These are phyloP conservation scores for Auriculariales sp. DNA, from an alignment of 768 basidiomycete genomes.

Conservation along the genomic window DNA sequence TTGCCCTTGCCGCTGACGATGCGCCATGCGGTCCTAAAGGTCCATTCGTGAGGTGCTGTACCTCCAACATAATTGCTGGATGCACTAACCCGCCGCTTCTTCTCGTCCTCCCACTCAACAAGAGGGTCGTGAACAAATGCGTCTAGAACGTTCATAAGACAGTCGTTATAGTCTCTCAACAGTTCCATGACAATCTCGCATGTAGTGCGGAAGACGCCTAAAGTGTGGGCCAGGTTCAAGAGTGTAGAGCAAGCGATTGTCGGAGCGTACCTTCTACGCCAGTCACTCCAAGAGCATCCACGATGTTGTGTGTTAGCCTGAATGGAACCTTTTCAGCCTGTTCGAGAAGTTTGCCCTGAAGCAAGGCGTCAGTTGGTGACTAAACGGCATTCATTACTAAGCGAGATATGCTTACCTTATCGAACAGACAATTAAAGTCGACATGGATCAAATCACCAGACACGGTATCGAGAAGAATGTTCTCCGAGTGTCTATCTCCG, in stretches of 20 bases:
- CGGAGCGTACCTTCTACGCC: conserved; percentile 70
- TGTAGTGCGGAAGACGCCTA: conserved; percentile 79
- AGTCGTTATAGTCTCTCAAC: conserved; percentile 81
- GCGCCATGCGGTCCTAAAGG: background rate
- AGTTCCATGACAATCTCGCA: conserved; percentile 84
- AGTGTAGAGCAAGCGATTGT: background rate
- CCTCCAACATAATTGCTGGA: conserved; percentile 1
- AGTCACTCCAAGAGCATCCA: conserved; percentile 85
- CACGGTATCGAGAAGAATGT: conserved; percentile 80
- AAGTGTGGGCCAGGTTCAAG: background rate
- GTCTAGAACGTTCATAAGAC: conserved; percentile 87
- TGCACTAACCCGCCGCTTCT: conserved; percentile 39
- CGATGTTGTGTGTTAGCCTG: conserved; percentile 82
- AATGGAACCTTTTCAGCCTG: conserved; percentile 90
- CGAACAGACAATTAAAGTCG: conserved; percentile 96
- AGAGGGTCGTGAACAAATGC: conserved; percentile 96
- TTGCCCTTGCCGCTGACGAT: background rate
- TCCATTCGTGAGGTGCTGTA: background rate
- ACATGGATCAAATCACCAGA: conserved; percentile 91
- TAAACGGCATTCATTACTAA: no score
- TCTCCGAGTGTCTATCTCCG: conserved; percentile 95
- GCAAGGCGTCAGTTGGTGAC: background rate
- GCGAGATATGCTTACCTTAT: conserved; percentile 44
- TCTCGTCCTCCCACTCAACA: conserved; percentile 87
- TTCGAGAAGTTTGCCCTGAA: conserved; percentile 64